phyloP scores from a whole-genome alignment of 495 filamentous ascomycete genomes.

The Lasiosphaeriaceae sp. region DNA sequence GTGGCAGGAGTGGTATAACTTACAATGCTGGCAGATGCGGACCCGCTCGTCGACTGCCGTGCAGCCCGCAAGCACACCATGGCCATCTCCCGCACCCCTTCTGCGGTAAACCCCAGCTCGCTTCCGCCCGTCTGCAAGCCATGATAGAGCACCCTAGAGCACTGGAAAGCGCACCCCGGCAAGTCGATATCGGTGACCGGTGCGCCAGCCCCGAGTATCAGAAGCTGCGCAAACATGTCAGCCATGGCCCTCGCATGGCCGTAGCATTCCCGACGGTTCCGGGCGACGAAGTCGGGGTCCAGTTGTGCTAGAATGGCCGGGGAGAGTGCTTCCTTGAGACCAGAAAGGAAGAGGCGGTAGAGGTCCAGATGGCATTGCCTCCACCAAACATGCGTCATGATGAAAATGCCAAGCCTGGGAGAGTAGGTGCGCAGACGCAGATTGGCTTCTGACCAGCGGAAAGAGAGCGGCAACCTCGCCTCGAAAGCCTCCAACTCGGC shows the following conservation, averaged over 20 bases:
- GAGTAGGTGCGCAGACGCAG: constrained; percentile 48
- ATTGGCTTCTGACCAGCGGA: constrained; percentile 46
- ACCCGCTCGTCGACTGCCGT: constrained; percentile 21
- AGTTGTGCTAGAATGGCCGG: constrained; percentile 32
- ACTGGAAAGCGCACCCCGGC: constrained; percentile 47
- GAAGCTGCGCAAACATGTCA: constrained; percentile 42
- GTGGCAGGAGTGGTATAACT: constrained; percentile 13
- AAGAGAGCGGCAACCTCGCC: constrained; percentile 40
- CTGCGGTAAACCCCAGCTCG: constrained; percentile 22
- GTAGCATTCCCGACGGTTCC: constrained; percentile 38
- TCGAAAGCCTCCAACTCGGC: constrained; percentile 43
- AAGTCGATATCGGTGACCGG: constrained; percentile 46
- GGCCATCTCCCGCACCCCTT: constrained; percentile 25
- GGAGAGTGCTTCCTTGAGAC: constrained; percentile 41
- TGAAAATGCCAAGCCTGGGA: constrained; percentile 40
- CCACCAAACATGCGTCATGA: constrained; percentile 52
- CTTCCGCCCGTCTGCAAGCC: constrained; percentile 21
- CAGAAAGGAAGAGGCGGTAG: constrained; percentile 41
- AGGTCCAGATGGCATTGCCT: constrained; percentile 48
- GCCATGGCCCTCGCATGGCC: constrained; percentile 46
- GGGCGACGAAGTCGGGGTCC: constrained; percentile 35
- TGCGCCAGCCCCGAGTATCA: constrained; percentile 35
- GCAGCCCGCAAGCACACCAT: constrained; percentile 27
- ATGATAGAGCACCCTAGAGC: constrained; percentile 38
- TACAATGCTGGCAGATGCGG: constrained; percentile 39